A percentile compares a stretch with the other conserved stretches of the same genome.
Evolutionary conservation across 2,329 filamentous ascomycete species (phyloP).

Genomic region (Coniosporium tulheliwenetii): DNA sequence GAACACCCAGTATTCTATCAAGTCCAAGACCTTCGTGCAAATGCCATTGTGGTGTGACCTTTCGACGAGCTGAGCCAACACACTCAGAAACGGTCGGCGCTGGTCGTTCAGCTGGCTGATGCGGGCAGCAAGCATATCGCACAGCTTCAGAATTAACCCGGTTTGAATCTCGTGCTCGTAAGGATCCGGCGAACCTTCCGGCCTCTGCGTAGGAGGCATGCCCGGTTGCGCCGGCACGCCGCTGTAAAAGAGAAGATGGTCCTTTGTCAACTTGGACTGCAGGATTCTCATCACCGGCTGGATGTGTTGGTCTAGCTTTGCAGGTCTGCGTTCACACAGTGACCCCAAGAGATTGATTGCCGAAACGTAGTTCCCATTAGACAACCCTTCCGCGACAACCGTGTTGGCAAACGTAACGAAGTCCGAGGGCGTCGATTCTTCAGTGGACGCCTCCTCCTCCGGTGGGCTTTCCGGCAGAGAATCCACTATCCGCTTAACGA

Average conservation of each 20-base stretch:
- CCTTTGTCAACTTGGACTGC: constrained; percentile 79
- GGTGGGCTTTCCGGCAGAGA: constrained; percentile 66
- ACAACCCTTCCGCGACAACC: constrained; percentile 78
- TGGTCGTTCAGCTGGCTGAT: constrained; percentile 91
- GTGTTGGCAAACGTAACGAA: constrained; percentile 72
- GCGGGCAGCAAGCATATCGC: constrained; percentile 78
- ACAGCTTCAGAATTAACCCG: constrained; percentile 82
- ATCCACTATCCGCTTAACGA: constrained; percentile 69
- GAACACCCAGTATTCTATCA: constrained; percentile 96
- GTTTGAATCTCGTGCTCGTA: constrained; percentile 83
- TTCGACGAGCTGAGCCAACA: constrained; percentile 86
- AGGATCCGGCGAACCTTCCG: constrained; percentile 41
- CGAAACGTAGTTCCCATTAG: constrained; percentile 64
- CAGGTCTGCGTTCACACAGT: constrained; percentile 67
- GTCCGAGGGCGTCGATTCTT: constrained; percentile 62
- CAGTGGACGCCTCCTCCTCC: constrained; percentile 70
- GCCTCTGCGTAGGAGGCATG: constrained; percentile 14
- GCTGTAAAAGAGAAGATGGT: constrained; percentile 57
- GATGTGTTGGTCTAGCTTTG: constrained; percentile 82
- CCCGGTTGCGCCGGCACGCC: constrained; percentile 34
- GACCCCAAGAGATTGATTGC: constrained; percentile 92
- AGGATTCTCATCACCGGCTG: constrained; percentile 81
- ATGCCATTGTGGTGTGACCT: constrained; percentile 77
- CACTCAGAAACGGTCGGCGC: constrained; percentile 82
- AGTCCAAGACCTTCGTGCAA: constrained; percentile 81